phyloP scores from a whole-genome alignment of 805 yeast species.

The Metschnikowia orientalis region DNA sequence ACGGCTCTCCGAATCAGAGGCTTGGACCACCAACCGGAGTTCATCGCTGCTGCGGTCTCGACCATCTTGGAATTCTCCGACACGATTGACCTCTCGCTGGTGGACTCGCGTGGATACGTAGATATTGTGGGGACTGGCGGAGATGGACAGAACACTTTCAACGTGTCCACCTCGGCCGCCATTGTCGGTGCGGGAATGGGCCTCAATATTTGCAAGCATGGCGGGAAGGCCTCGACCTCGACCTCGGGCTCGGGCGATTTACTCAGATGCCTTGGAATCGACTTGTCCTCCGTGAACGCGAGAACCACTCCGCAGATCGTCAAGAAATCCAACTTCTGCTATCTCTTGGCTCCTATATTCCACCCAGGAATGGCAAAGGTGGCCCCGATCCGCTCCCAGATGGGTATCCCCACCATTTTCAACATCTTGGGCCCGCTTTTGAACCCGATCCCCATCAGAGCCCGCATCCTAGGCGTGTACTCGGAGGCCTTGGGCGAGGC shows the following conservation, averaged over 20 bases:
- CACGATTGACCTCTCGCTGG: conserved; percentile 41
- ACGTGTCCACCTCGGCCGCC: conserved; percentile 92
- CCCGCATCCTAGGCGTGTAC: conserved; percentile 88
- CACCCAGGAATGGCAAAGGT: conserved; percentile 88
- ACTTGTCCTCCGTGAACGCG: conserved; percentile 62
- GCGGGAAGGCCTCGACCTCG: conserved; percentile 95
- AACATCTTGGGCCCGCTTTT: conserved; percentile 90
- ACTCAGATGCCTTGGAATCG: conserved; percentile 76
- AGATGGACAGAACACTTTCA: conserved; percentile 95
- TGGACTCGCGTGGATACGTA: conserved; percentile 51
- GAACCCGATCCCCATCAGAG: conserved; percentile 79
- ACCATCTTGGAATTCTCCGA: conserved; percentile 66
- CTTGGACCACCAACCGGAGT: conserved; percentile 75
- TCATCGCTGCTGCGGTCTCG: conserved; percentile 79
- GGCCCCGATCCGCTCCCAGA: conserved; percentile 65
- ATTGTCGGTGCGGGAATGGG: conserved; percentile 90
- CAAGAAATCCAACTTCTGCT: conserved; percentile 52
- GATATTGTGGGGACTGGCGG: conserved; percentile 99
- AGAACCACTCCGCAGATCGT: conserved; percentile 57
- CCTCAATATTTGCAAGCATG: conserved; percentile 84
- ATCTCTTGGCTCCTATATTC: conserved; percentile 87
- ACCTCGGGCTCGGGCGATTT: conserved; percentile 93
- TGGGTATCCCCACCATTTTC: conserved; percentile 92
- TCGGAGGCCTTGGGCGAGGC: conserved; percentile 72
- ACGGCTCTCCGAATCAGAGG: conserved; percentile 71